Evolutionary conservation across 345 rosid species (phyloP), one percentile per base, ranked within the genome.

Genomic region (Triadica sebifera): DNA sequence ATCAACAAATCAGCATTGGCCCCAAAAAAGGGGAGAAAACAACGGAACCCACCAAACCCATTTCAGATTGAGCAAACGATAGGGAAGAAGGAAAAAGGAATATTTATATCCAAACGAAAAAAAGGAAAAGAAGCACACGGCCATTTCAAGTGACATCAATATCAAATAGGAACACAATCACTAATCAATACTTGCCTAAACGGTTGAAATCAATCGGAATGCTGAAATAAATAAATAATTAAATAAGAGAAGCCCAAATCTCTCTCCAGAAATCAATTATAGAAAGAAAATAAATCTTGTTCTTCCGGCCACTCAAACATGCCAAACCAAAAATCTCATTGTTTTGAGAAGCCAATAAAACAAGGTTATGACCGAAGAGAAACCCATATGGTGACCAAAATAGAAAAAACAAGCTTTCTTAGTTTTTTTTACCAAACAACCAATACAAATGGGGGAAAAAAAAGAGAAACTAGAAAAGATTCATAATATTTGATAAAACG

Each of bases 11-110:
- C 52, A 49, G 73, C 70, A 58, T 17, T 52, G 64, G 52, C 47
- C 72, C 78, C 72, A 65, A 76, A 69, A 67, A 70, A 62, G 12
- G 61, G 52, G 63, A 37, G 15, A 49, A 72, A 79, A 50, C 38
- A 69, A 37, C 51, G 55, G 78, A 79, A 77, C 76, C 78, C 78
- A 77, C 85, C 80, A 55, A 79, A 73, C 51, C 60, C 75, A 69
- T 52, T 59, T 69, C 80, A 50, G 58, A 76, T 78, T 69, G 51
- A 22, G 59, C 57, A 71, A 52, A 38, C 24, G n/a, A 38, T 70
- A 8, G 20, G 5, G 19, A 12, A 65, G 17, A 59, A 46, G 15
- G 9, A 49, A 49, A 49, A 49, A 1, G 3, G 12, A 12, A 8
- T 8, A 43, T 8, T 8, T 43, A 63, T 47, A 75, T 38, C 45